A percentile compares a stretch with the other conserved stretches of the same genome.
Evolutionary conservation across 176 grass and related monocot genomes (phyloP).

Genomic region (Themeda triandra): DNA sequence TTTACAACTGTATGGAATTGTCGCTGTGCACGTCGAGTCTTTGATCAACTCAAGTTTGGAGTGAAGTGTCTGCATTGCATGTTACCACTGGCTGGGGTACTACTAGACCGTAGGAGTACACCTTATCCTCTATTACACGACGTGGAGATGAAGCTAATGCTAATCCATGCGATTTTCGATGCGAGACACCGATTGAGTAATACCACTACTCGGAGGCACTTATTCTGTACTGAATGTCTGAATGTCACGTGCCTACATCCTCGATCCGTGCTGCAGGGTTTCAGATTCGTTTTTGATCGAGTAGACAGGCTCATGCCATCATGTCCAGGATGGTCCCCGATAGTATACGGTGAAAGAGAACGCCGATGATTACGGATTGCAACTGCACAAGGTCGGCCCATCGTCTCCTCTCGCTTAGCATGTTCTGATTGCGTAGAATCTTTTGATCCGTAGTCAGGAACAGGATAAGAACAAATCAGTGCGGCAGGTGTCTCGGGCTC

Average conservation of each 20-base stretch:
- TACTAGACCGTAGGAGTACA: no score
- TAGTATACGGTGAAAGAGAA: neutral
- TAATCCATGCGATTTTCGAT: neutral
- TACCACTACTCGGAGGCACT: neutral
- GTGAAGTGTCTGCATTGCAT: neutral
- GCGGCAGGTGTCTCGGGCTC: no score
- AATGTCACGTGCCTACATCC: no score
- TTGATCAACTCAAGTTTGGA: neutral
- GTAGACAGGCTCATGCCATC: neutral
- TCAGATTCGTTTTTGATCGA: neutral
- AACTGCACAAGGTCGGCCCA: neutral
- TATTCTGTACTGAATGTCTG: neutral
- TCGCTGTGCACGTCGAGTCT: neutral
- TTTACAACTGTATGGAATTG: neutral
- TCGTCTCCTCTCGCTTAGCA: neutral
- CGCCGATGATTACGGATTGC: neutral
- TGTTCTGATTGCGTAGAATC: constrained; percentile 11
- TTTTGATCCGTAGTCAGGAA: neutral
- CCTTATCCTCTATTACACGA: neutral
- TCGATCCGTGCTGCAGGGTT: no score
- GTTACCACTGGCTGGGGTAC: no score
- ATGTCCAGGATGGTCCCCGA: neutral
- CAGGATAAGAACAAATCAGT: no score
- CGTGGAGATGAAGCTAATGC: neutral
- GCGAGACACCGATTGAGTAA: neutral